phyloP scores from a whole-genome alignment of 2,329 filamentous ascomycete species.

The Madurella fahalii region DNA sequence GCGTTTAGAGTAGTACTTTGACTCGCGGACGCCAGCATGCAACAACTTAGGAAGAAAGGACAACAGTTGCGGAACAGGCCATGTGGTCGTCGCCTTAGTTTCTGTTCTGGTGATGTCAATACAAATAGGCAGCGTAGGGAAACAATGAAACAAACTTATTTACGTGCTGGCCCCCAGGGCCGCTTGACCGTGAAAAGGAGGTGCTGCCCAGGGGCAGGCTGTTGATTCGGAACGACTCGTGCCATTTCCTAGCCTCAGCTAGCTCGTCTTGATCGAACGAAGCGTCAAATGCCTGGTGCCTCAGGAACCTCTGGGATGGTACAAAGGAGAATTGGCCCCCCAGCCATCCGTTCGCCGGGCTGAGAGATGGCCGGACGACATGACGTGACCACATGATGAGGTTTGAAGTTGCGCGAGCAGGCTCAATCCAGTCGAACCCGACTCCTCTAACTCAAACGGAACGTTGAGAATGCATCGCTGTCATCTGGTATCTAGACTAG shows the following conservation, averaged over 20 bases:
- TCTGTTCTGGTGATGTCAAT: conserved; percentile 46
- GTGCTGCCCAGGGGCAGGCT: conserved; percentile 50
- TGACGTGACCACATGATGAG: not conserved
- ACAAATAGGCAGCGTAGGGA: not conserved
- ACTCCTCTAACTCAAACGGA: not conserved
- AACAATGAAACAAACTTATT: conserved; percentile 48
- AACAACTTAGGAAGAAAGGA: conserved; percentile 45
- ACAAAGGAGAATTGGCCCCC: not conserved
- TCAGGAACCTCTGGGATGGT: conserved; percentile 7
- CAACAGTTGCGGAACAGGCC: conserved; percentile 46
- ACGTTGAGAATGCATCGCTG: not conserved
- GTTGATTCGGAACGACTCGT: conserved; percentile 39
- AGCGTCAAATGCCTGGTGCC: conserved; percentile 35
- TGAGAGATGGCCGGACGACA: not conserved
- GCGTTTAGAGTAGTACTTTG: conserved; percentile 50
- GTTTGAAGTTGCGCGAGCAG: not conserved
- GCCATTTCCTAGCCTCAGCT: conserved; percentile 50
- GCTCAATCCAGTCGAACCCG: not conserved
- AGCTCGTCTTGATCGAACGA: conserved; percentile 48
- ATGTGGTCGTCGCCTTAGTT: conserved; percentile 54
- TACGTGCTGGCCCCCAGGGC: conserved; percentile 58
- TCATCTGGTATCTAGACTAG: no score
- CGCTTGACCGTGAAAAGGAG: conserved; percentile 55
- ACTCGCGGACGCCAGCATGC: conserved; percentile 44
- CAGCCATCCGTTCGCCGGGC: not conserved